Conservation (phyloP, 1,284 basidiomycete genomes). For the Salmacisia buchloeana region DNA sequence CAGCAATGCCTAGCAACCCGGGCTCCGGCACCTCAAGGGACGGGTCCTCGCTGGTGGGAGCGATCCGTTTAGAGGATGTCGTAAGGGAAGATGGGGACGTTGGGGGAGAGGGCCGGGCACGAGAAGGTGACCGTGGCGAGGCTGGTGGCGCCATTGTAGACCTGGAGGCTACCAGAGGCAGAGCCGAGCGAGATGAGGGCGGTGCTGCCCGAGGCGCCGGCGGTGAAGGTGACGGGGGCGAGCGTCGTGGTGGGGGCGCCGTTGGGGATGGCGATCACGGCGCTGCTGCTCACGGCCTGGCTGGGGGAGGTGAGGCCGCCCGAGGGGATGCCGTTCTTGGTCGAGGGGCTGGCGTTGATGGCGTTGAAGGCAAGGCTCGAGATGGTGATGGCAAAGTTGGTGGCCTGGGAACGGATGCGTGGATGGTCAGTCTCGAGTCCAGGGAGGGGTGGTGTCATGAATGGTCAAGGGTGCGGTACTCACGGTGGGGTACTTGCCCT, state of each 20-base stretch:
- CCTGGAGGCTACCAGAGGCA: not conserved
- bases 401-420: not conserved
- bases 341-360: not conserved
- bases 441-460: too few relatives aligned
- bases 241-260: constrained; percentile 1
- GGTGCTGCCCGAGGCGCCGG: constrained; percentile 1
- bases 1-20: too few relatives aligned
- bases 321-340: constrained; percentile 1
- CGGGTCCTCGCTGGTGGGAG: too few relatives aligned
- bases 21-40: too few relatives aligned
- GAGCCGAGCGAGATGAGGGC: constrained; percentile 3
- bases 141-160: constrained; percentile 2
- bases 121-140: constrained; percentile 3
- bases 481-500: constrained; percentile 4
- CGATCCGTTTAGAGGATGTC: too few relatives aligned
- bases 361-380: constrained; percentile 2
- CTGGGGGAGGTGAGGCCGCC: not conserved
- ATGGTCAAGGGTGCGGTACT: not conserved
- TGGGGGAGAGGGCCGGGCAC: constrained; percentile 7
- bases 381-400: not conserved
- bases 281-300: not conserved
- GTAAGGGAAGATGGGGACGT: constrained; percentile 7
- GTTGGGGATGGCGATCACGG: constrained; percentile 1
- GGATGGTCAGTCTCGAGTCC: too few relatives aligned
- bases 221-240: not conserved